Conservation (phyloP, 805 yeast genomes). For the Sugiyamaella lignohabitans region DNA sequence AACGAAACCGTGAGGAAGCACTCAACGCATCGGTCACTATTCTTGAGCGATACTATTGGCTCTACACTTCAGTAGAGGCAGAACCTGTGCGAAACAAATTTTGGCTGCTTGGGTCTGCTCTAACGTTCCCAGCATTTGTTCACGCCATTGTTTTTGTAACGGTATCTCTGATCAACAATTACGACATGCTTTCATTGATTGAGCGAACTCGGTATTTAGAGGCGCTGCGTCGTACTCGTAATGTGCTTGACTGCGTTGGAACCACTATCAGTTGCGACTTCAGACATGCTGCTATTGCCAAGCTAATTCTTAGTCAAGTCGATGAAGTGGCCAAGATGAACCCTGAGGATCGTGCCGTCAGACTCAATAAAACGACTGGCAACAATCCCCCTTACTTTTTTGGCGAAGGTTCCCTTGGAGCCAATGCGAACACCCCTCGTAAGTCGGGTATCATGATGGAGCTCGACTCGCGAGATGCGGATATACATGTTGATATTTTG, state of each 20-base stretch:
- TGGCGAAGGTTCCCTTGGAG: background rate
- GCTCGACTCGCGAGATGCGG: conserved; percentile 17
- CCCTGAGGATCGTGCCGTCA: conserved; percentile 9
- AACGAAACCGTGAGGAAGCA: conserved; percentile 12
- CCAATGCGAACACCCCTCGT: background rate
- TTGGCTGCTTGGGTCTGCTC: conserved; percentile 11
- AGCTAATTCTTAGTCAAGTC: conserved; percentile 15
- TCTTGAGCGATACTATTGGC: conserved; percentile 18
- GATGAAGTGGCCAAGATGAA: conserved; percentile 13
- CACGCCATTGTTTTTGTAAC: conserved; percentile 19
- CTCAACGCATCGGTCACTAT: conserved; percentile 17
- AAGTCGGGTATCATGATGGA: conserved; percentile 10
- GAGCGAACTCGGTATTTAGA: conserved; percentile 11
- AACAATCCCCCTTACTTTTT: too few relatives aligned
- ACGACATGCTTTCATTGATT: conserved; percentile 9
- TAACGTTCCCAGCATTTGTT: conserved; percentile 13
- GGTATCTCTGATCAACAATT: conserved; percentile 15
- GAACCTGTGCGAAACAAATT: conserved; percentile 9
- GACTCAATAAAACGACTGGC: background rate
- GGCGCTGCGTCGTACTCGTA: conserved; percentile 8
- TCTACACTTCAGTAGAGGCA: conserved; percentile 12
- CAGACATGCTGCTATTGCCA: conserved; percentile 15
- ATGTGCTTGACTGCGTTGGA: conserved; percentile 10
- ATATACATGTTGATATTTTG: conserved; percentile 9
- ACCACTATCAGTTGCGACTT: conserved; percentile 11